Percentiles rank a stretch among this genome's conserved stretches.
phyloP scores from a whole-genome alignment of 2,329 filamentous ascomycete genomes.

The Aureobasidium vineae region DNA sequence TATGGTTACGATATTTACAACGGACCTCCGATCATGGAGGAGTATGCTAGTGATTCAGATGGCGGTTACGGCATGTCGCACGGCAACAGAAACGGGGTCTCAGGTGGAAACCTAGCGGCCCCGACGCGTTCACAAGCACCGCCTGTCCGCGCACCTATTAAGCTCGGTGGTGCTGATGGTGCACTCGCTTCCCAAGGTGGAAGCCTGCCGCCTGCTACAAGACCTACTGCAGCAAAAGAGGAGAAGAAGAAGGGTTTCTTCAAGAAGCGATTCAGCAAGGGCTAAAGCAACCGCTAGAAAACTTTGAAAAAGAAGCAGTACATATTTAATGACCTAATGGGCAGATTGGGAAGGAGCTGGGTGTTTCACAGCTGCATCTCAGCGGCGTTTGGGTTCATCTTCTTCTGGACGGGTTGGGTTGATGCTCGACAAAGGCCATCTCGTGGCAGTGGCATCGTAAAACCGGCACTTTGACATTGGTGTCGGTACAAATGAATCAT shows the following conservation, averaged over 20 bases:
- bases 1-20: constrained; percentile 42
- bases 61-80: constrained; percentile 28
- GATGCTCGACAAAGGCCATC: neutral
- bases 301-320: constrained; percentile 1
- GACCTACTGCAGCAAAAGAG: constrained; percentile 31
- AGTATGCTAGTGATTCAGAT: constrained; percentile 38
- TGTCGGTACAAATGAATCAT: constrained; percentile 10
- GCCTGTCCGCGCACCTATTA: constrained; percentile 29
- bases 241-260: constrained; percentile 94
- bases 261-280: constrained; percentile 73
- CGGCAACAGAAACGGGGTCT: neutral
- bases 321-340: constrained; percentile 24
- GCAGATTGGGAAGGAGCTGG: constrained; percentile 17
- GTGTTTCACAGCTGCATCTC: constrained; percentile 25
- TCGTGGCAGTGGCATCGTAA: neutral
- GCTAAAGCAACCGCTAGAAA: neutral
- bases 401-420: neutral
- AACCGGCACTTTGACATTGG: neutral
- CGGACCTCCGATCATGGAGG: constrained; percentile 40
- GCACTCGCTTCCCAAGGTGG: constrained; percentile 29
- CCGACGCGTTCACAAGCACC: constrained; percentile 21
- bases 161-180: constrained; percentile 28
- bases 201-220: constrained; percentile 30
- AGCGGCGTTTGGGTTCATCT: constrained; percentile 22
- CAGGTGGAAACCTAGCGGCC: constrained; percentile 18